A percentile compares a stretch with the other conserved stretches of the same genome.
Evolutionary conservation across 2,329 filamentous ascomycete genomes (phyloP).

Genomic region (Alternaria solani): DNA sequence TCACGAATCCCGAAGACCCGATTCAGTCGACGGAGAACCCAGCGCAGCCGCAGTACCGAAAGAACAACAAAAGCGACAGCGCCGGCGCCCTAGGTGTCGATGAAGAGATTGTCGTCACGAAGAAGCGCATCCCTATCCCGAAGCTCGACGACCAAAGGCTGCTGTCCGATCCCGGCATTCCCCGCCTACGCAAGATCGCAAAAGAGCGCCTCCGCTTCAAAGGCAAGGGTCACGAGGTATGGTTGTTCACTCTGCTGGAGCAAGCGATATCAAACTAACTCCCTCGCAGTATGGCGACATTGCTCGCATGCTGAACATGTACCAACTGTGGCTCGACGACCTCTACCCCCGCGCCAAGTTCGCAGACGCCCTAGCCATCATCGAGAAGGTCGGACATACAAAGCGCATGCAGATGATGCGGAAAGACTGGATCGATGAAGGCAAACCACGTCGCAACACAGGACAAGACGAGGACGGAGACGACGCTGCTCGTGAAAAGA

Average conservation of each 20-base stretch:
- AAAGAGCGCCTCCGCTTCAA: constrained; percentile 78
- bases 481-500: constrained; percentile 2
- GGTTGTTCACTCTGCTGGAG: not conserved
- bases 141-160: constrained; percentile 88
- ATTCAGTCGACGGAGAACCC: constrained; percentile 47
- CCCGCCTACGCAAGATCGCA: constrained; percentile 76
- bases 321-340: constrained; percentile 96
- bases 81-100: constrained; percentile 75
- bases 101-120: constrained; percentile 82
- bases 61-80: constrained; percentile 40
- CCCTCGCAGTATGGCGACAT: constrained; percentile 78
- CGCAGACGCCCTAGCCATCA: constrained; percentile 84
- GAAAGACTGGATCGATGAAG: constrained; percentile 83
- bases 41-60: constrained; percentile 18
- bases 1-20: constrained; percentile 63
- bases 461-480: constrained; percentile 42
- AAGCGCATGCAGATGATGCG: constrained; percentile 78
- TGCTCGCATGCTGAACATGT: constrained; percentile 81
- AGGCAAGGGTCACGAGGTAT: constrained; percentile 91
- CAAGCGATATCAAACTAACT: constrained; percentile 18
- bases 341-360: constrained; percentile 95
- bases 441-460: constrained; percentile 60
- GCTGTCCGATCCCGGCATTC: constrained; percentile 84
- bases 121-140: constrained; percentile 76
- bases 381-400: constrained; percentile 92